Evolutionary conservation across 2,329 filamentous ascomycete species (phyloP).

Genomic region (Cercospora sojina): DNA sequence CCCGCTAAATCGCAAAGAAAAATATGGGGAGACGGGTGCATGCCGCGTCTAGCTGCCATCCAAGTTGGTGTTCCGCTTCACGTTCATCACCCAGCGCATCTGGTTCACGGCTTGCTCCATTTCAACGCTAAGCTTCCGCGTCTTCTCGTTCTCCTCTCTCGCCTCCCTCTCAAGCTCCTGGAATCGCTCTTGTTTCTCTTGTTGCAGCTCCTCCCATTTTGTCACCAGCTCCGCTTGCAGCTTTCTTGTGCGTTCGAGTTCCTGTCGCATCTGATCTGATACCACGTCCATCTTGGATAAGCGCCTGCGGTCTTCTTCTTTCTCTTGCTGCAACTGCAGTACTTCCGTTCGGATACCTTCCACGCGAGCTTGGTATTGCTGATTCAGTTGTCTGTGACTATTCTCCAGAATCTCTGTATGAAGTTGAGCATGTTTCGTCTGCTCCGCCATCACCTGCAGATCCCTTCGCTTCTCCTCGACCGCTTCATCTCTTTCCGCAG

Average conservation of each 20-base stretch:
- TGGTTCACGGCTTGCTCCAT: conserved; percentile 62
- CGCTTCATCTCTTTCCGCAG: conserved; percentile 62
- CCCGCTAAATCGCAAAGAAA: conserved; percentile 13
- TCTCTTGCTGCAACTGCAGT: conserved; percentile 54
- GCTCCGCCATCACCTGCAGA: conserved; percentile 57
- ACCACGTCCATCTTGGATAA: conserved; percentile 62
- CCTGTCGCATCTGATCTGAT: conserved; percentile 70
- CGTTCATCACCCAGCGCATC: conserved; percentile 70
- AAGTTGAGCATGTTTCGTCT: conserved; percentile 54
- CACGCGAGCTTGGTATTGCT: conserved; percentile 50
- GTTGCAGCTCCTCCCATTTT: conserved; percentile 65
- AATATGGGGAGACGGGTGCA: background rate
- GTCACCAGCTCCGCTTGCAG: conserved; percentile 62
- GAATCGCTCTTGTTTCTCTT: conserved; percentile 61
- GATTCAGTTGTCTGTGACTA: conserved; percentile 68
- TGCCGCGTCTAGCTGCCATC: conserved; percentile 6
- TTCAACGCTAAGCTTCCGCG: conserved; percentile 59
- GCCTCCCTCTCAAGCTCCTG: conserved; percentile 60
- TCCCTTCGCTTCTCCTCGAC: conserved; percentile 60
- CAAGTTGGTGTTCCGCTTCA: conserved; percentile 51
- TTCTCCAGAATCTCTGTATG: conserved; percentile 68
- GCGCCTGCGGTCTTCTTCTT: conserved; percentile 51
- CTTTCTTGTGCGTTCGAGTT: conserved; percentile 59
- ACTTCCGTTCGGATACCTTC: conserved; percentile 49
- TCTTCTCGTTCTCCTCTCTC: conserved; percentile 55